Conservation (phyloP, 2,329 filamentous ascomycete species). For the Cercospora janseana region DNA sequence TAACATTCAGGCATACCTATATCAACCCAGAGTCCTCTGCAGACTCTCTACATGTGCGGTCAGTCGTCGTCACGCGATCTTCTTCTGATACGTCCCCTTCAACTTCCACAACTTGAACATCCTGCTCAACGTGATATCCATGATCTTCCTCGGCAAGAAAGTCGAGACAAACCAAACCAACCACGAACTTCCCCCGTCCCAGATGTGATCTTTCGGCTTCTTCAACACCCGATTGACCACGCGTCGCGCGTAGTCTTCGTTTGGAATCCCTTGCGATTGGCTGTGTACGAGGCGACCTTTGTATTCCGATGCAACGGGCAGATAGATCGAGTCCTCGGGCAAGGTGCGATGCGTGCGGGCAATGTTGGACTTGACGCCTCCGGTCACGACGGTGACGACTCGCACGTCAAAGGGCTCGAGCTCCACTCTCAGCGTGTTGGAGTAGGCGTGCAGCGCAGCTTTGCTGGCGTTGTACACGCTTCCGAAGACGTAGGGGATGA, state of each 20-base stretch:
- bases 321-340: slow-evolving; percentile 50
- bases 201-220: slow-evolving; percentile 44
- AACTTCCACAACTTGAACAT: slow-evolving; percentile 55
- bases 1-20: no score
- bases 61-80: slow-evolving; percentile 20
- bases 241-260: slow-evolving; percentile 53
- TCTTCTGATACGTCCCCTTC: slow-evolving; percentile 30
- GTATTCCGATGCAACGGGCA: slow-evolving; percentile 54
- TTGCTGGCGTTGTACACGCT: slow-evolving; percentile 58
- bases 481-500: slow-evolving; percentile 46
- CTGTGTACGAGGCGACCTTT: slow-evolving; percentile 52
- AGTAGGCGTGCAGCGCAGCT: slow-evolving; percentile 58
- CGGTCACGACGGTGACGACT: slow-evolving; percentile 54
- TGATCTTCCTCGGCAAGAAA: slow-evolving; percentile 47
- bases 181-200: slow-evolving; percentile 54
- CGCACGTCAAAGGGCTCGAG: slow-evolving; percentile 52
- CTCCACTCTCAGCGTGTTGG: slow-evolving; percentile 58
- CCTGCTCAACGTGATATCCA: slow-evolving; percentile 46
- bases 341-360: slow-evolving; percentile 53
- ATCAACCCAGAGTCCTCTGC: slow-evolving; percentile 1
- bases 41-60: slow-evolving; percentile 4
- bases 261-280: slow-evolving; percentile 54
- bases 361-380: slow-evolving; percentile 60
- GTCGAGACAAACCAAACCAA: slow-evolving; percentile 50
- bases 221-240: slow-evolving; percentile 55